Percentiles rank a stretch among this genome's conserved stretches.
phyloP scores from a whole-genome alignment of 345 rosid species.

The Heritiera fomes region DNA sequence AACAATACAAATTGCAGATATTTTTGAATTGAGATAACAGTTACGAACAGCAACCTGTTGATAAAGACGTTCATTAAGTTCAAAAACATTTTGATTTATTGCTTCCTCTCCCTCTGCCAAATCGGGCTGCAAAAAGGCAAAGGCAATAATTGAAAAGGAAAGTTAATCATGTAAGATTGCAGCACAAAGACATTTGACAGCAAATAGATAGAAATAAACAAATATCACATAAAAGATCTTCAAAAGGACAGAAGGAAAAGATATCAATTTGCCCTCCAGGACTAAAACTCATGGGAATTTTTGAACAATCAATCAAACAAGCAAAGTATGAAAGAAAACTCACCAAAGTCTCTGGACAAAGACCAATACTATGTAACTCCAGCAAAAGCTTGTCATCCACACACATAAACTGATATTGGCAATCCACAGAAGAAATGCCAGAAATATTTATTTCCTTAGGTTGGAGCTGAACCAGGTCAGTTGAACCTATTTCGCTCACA shows the following conservation, averaged over 20 bases:
- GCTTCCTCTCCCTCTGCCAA: conserved; percentile 71
- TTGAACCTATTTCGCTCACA: conserved; percentile 64
- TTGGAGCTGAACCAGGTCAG: conserved; percentile 52
- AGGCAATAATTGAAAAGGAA: not conserved
- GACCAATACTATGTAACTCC: conserved; percentile 86
- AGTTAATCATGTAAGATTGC: conserved; percentile 9
- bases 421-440: conserved; percentile 49
- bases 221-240: not conserved
- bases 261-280: not conserved
- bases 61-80: conserved; percentile 65
- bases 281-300: not conserved
- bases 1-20: not conserved
- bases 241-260: not conserved
- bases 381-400: conserved; percentile 78
- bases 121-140: conserved; percentile 70
- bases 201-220: not conserved
- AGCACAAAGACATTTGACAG: not conserved
- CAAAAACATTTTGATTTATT: conserved; percentile 62
- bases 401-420: conserved; percentile 70
- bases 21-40: not conserved
- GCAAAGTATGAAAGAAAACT: conserved; percentile 21
- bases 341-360: conserved; percentile 84
- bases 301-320: not conserved
- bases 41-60: conserved; percentile 59
- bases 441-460: conserved; percentile 50